These are phyloP conservation scores for Flueggea neowawraea DNA, from an alignment of 441 rosid species.

Conservation along the genomic window DNA sequence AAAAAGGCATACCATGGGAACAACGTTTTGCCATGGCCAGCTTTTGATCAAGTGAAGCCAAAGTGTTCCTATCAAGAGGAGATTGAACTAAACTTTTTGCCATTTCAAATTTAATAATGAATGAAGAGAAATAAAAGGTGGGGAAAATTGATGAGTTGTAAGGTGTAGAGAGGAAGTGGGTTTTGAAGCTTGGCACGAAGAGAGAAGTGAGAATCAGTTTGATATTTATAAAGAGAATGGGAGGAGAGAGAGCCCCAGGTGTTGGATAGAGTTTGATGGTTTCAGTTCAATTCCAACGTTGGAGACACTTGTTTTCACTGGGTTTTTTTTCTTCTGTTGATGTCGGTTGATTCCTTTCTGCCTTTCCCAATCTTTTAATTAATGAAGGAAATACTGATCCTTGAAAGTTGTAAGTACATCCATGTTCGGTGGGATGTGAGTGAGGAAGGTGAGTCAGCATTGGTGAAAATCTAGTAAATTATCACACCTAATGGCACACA, in stretches of 20 bases:
- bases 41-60: conserved; percentile 54
- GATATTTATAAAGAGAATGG: conserved; percentile 24
- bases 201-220: conserved; percentile 4
- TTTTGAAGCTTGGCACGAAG: not conserved
- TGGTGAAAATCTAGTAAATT: too few relatives aligned
- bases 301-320: conserved; percentile 28
- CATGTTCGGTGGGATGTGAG: too few relatives aligned
- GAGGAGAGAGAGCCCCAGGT: conserved; percentile 11
- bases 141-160: not conserved
- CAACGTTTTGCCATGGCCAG: conserved; percentile 64
- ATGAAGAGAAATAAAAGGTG: not conserved
- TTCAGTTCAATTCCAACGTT: conserved; percentile 24
- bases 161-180: not conserved
- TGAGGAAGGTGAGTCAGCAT: too few relatives aligned
- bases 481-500: too few relatives aligned
- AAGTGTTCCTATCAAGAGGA: conserved; percentile 39
- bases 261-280: conserved; percentile 39
- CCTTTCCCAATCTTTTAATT: not conserved
- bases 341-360: conserved; percentile 13
- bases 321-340: not conserved
- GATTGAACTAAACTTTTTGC: conserved; percentile 45
- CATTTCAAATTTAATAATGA: conserved; percentile 20
- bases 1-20: conserved; percentile 39
- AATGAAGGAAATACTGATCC: too few relatives aligned
- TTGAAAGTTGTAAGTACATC: not conserved